Base-by-base conservation (phyloP, 73 alveolate species). In the Urostyla sp. region DNA sequence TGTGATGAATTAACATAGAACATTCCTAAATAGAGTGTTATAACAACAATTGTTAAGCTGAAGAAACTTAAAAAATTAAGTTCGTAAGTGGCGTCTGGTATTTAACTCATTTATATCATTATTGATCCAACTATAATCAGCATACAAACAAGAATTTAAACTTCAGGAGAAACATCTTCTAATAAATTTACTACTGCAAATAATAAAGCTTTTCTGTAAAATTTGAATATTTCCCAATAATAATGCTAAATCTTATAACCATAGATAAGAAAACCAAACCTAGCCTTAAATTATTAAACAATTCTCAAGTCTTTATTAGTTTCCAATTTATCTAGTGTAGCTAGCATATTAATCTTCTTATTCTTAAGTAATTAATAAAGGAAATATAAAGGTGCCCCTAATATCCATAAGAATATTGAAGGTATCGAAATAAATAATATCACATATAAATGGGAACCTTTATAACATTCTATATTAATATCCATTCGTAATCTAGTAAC, bases 351-450 rank as follows among this genome's bases (percentile, higher is more conserved):
- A 13, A 37, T 32, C 16, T 30, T 40, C 23, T 36, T 63, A 23
- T 80, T 63, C 35, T 23, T 66, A 15, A n/a, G 2, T 16, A 80
- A 54, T 38, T 66, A 24, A 0, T 32, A n/a, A 18, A 66, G 46
- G 2, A 76, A 58, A 36, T 34, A 49, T 18, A 73, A 37, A 13
- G 94, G 94, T 1, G 78, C 23, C 0, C 90, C 94, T 0, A 78
- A 15, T 35, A 43, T 43, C 89, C 94, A 85, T 10, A 79, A 66
- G n/a, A 78, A 30, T 11, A 85, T 15, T 7, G 76, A 6, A n/a
- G 94, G 94, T 28, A 76, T 16, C 18, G 83, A 73, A 20, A 77
- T 52, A 3, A 26, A 57, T 0, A 66, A n/a, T 2, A 66, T 24
- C 27, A 61, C 60, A 0, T 21, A 43, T 8, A 43, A 15, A 63